A percentile compares a stretch with the other conserved stretches of the same genome.
phyloP scores from a whole-genome alignment of 2,329 filamentous ascomycete species.

The Talaromyces verruculosus region DNA sequence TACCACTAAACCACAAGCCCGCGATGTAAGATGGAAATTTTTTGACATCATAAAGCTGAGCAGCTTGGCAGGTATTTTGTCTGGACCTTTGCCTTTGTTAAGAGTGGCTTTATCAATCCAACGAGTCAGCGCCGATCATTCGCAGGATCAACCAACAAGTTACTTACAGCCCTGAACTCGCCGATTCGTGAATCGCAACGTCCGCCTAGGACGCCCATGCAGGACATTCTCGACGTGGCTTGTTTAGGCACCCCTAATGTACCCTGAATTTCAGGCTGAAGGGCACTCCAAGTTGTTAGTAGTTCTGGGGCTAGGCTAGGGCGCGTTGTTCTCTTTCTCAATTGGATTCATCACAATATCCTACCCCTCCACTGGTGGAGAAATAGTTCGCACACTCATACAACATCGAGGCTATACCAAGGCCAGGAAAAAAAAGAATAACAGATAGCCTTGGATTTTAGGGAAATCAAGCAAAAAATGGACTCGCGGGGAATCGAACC shows the following conservation, averaged over 20 bases:
- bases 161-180: not conserved
- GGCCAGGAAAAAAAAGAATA: not conserved
- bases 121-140: not conserved
- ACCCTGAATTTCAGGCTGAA: not conserved
- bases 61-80: not conserved
- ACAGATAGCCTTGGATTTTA: not conserved
- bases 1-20: slow-evolving; percentile 42
- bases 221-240: not conserved
- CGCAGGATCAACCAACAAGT: not conserved
- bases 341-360: not conserved
- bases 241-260: not conserved
- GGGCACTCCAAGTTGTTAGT: not conserved
- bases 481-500: slow-evolving; percentile 48
- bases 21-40: not conserved
- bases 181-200: not conserved
- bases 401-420: not conserved
- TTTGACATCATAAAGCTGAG: not conserved
- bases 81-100: no score
- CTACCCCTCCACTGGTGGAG: not conserved
- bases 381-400: not conserved
- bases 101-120: not conserved
- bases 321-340: not conserved
- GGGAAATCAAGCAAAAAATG: slow-evolving; percentile 24
- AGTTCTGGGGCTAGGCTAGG: not conserved
- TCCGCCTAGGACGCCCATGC: not conserved